A percentile compares a stretch with the other conserved stretches of the same genome.
Evolutionary conservation across 768 basidiomycete genomes (phyloP).

Genomic region (Roridomyces roridus): DNA sequence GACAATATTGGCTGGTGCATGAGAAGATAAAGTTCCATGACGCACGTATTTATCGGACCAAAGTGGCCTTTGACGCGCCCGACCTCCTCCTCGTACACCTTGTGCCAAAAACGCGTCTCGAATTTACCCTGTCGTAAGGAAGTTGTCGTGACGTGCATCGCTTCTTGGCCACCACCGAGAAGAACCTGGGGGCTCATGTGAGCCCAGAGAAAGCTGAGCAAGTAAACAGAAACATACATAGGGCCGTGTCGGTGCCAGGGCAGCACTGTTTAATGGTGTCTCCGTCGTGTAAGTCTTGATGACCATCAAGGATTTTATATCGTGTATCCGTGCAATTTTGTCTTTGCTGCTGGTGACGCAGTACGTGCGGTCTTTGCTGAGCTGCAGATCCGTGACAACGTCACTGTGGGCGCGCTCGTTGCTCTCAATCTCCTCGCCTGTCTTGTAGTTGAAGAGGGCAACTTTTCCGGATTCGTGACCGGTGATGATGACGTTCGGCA

Average conservation of each 20-base stretch:
- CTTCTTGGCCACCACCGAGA: constrained; percentile 96
- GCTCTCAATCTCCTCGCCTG: constrained; percentile 80
- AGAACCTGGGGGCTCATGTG: constrained; percentile 61
- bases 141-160: constrained; percentile 96
- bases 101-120: constrained; percentile 98
- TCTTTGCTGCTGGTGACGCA: constrained; percentile 98
- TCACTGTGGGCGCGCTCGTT: constrained; percentile 92
- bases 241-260: constrained; percentile 82
- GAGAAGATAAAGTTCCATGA: constrained; percentile 25
- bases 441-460: constrained; percentile 86
- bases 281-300: constrained; percentile 95
- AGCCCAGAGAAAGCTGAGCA: background rate
- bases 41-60: constrained; percentile 94
- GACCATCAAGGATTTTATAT: constrained; percentile 85
- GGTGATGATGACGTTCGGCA: constrained; percentile 81
- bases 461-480: constrained; percentile 98
- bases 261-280: constrained; percentile 94
- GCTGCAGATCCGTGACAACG: constrained; percentile 89
- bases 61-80: constrained; percentile 98
- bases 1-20: constrained; percentile 19
- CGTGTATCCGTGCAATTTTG: constrained; percentile 93
- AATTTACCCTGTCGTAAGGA: constrained; percentile 95
- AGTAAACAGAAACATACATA: constrained; percentile 58
- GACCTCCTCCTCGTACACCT: constrained; percentile 94
- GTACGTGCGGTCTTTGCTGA: constrained; percentile 89